These are phyloP conservation scores for Vigna hirtella DNA, from an alignment of 306 rosid species.

Conservation along the genomic window DNA sequence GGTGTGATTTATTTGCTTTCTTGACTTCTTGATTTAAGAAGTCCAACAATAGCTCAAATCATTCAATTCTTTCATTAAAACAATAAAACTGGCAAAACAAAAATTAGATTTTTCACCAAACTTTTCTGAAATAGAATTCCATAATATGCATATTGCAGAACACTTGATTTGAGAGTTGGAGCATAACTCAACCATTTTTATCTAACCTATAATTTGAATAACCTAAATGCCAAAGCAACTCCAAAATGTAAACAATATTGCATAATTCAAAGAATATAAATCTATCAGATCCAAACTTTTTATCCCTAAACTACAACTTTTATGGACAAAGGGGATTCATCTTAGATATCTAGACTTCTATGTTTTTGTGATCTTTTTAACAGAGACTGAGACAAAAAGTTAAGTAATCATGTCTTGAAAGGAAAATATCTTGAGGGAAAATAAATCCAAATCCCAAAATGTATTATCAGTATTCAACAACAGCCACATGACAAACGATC, in stretches of 20 bases:
- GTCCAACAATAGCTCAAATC: background rate
- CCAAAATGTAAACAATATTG: background rate
- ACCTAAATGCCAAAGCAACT: constrained; percentile 5
- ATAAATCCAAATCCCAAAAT: background rate
- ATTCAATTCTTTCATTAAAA: constrained; percentile 12
- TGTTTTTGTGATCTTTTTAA: background rate
- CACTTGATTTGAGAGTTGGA: background rate
- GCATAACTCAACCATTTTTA: background rate
- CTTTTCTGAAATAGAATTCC: background rate
- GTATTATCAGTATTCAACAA: constrained; percentile 19
- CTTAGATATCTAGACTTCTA: background rate
- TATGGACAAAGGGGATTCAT: background rate
- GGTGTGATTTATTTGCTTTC: no score
- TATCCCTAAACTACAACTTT: background rate
- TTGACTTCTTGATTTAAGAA: no score
- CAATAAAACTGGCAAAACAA: background rate
- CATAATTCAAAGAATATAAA: background rate
- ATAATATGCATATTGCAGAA: background rate
- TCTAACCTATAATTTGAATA: background rate
- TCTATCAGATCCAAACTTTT: background rate
- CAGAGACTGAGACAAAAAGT: background rate
- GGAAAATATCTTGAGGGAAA: constrained; percentile 20
- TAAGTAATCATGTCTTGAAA: background rate
- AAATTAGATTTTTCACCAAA: constrained; percentile 7
- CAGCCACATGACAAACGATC: constrained; percentile 2